Evolutionary conservation across 257 asterid genomes (phyloP).

Genomic region (Solanum neorickii): DNA sequence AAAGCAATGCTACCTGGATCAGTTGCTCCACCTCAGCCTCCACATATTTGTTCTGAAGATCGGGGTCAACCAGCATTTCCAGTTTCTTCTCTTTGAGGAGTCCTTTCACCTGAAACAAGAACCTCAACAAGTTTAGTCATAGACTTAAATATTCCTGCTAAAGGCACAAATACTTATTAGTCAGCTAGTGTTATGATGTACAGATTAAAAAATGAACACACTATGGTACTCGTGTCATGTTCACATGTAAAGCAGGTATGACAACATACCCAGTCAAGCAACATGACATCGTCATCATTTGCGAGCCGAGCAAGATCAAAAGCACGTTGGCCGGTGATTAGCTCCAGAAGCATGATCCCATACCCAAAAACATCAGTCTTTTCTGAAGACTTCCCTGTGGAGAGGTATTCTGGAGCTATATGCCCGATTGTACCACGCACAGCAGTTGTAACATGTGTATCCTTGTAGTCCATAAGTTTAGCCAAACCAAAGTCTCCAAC

Average conservation of each 20-base stretch:
- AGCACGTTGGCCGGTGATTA: slow-evolving; percentile 45
- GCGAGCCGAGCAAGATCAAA: slow-evolving; percentile 53
- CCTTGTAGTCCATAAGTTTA: slow-evolving; percentile 50
- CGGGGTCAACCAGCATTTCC: slow-evolving; percentile 50
- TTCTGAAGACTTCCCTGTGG: slow-evolving; percentile 44
- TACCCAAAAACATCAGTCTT: slow-evolving; percentile 51
- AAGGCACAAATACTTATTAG: not conserved
- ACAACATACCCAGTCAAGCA: slow-evolving; percentile 43
- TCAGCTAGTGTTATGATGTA: not conserved
- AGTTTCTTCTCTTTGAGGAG: slow-evolving; percentile 36
- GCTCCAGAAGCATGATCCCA: slow-evolving; percentile 47
- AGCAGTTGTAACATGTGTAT: slow-evolving; percentile 48
- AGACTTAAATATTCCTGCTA: not conserved
- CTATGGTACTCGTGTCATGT: not conserved
- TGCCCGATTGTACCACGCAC: slow-evolving; percentile 55
- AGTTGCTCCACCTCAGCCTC: slow-evolving; percentile 44
- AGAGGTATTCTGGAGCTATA: slow-evolving; percentile 46
- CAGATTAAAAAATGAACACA: not conserved
- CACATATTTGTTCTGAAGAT: slow-evolving; percentile 27
- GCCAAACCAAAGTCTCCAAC: slow-evolving; percentile 56
- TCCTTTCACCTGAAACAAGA: slow-evolving; percentile 32
- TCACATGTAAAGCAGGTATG: not conserved
- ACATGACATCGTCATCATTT: slow-evolving; percentile 46
- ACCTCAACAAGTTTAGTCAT: not conserved
- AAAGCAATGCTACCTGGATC: slow-evolving; percentile 43